Percentiles rank a stretch among this genome's conserved stretches.
These are phyloP conservation scores for Trichoderma sp. DNA, from an alignment of 2,329 filamentous ascomycete species.

Conservation along the genomic window DNA sequence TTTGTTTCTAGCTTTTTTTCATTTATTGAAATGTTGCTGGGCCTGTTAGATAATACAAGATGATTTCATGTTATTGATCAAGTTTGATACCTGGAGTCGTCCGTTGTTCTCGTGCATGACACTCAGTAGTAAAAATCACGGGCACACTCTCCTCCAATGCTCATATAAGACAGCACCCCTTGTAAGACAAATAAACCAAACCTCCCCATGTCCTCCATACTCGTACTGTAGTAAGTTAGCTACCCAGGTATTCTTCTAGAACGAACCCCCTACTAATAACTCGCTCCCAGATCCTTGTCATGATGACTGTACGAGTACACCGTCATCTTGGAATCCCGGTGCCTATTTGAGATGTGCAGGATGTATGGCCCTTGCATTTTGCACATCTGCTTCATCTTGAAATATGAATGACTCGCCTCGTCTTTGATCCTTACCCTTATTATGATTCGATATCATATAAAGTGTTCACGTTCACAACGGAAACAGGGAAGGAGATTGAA, in stretches of 20 bases:
- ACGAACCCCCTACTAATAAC: background rate
- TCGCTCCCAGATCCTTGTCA: background rate
- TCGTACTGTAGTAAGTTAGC: too few relatives aligned
- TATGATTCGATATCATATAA: background rate
- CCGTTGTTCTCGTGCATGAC: background rate
- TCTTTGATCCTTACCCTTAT: background rate
- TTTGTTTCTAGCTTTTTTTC: background rate
- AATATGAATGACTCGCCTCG: background rate
- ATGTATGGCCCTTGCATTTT: background rate
- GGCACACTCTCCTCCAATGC: background rate
- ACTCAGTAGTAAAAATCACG: background rate
- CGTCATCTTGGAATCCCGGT: background rate
- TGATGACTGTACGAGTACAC: background rate
- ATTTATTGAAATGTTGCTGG: background rate
- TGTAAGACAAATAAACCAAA: background rate
- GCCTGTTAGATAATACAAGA: background rate
- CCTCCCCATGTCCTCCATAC: background rate
- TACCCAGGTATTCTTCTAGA: background rate
- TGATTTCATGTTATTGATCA: background rate
- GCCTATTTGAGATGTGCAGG: background rate
- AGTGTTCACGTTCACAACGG: background rate
- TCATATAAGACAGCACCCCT: background rate
- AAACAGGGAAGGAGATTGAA: background rate
- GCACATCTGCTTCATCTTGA: background rate
- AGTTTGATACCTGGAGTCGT: background rate